Conservation (phyloP, 2,329 filamentous ascomycete species). For the Ophiobolus disseminans region DNA sequence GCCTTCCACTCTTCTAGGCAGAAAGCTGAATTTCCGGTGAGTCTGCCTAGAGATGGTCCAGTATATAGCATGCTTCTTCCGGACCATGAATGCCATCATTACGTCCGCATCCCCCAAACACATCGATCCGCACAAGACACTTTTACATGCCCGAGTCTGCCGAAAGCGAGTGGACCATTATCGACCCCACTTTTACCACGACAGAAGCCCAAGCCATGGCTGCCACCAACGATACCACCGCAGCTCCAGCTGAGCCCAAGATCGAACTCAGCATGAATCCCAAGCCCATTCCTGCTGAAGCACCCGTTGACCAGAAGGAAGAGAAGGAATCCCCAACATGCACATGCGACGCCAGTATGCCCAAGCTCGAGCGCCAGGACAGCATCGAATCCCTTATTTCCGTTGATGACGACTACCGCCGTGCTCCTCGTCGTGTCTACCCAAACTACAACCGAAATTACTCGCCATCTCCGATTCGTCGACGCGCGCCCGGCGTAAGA, state of each 20-base stretch:
- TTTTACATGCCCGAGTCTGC: slow-evolving; percentile 25
- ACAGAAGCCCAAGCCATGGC: slow-evolving; percentile 9
- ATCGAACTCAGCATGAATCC: slow-evolving; percentile 19
- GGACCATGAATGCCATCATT: not conserved
- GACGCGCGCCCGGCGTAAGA: slow-evolving; percentile 1
- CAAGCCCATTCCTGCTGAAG: slow-evolving; percentile 8
- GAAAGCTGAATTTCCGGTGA: slow-evolving; percentile 4
- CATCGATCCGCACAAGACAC: not conserved
- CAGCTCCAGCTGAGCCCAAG: slow-evolving; percentile 5
- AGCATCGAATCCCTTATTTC: slow-evolving; percentile 11
- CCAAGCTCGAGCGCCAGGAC: slow-evolving; percentile 13
- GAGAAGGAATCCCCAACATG: not conserved
- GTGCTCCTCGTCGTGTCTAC: slow-evolving; percentile 6
- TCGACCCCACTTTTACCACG: slow-evolving; percentile 11
- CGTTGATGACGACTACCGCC: slow-evolving; percentile 11
- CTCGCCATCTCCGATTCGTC: slow-evolving; percentile 7
- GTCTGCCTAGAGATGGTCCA: not conserved
- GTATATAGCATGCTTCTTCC: not conserved
- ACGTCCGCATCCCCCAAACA: not conserved
- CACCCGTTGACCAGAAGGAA: slow-evolving; percentile 5
- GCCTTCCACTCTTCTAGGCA: too few species aligned
- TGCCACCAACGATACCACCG: not conserved
- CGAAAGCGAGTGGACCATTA: slow-evolving; percentile 28
- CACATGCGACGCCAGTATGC: slow-evolving; percentile 6
- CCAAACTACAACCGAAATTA: slow-evolving; percentile 6